Base-by-base conservation (phyloP, 2,329 filamentous ascomycete species). In the Akanthomyces lecanii region DNA sequence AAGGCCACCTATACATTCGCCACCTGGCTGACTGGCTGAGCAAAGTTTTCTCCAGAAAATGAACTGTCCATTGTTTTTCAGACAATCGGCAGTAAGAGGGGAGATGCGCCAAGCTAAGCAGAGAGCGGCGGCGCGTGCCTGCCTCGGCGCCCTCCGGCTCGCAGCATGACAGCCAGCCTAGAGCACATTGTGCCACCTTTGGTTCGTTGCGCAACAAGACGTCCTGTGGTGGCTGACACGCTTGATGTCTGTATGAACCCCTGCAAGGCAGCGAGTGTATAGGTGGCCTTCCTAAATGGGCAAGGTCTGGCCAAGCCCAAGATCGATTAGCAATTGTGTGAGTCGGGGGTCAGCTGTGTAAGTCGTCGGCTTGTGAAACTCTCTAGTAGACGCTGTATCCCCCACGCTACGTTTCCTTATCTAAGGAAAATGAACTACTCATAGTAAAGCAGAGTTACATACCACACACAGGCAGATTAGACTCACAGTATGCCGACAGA, bases 251-350 rank as follows among this genome's bases (percentile, higher is more conserved):
- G 30, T n/a, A 38, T 47, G 25, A 28, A 21, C 56, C 56, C 55
- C 44, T 50, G 56, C 45, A 50, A 59, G 56, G 56, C 56, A 59
- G 28, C 45, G n/a, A 59, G 44, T 59, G 56, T 59, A 59, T 59
- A 59, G 56, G 56, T 59, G 56, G 56, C 56, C 44, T 59, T 47
- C 56, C 56, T 59, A 59, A 48, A 38, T n/a, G 1, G 56, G 56
- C 45, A 59, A 36, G 44, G 56, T 14, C 14, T 25, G 45, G 56
- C 40, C 53, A 30, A 30, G 53, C 23, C 53, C 38, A 30, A 14
- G 54, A 57, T 57, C 40, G 54, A 57, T 47, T 36, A 33, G 54
- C 40, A 45, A 21, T 40, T 33, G 25, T 47, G 28, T 16, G 28
- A 57, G 28, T 55, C 25, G 51, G 6, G 48, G 33, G 8, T 47